These are phyloP conservation scores for Pichia kluyveri DNA, from an alignment of 805 yeast species.

Conservation along the genomic window DNA sequence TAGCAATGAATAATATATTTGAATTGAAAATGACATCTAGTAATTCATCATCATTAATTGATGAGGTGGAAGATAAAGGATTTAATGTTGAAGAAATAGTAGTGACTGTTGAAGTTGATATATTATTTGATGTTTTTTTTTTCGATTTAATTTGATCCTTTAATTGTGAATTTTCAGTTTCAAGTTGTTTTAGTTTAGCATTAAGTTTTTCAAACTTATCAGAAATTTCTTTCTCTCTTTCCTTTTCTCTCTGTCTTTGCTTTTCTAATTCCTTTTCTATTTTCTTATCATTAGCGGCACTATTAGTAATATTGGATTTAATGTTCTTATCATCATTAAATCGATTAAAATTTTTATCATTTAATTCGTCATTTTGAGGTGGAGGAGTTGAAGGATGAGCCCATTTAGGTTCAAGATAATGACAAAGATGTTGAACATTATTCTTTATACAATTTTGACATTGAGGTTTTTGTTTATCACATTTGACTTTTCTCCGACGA, in stretches of 20 bases:
- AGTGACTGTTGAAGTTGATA: too few species aligned
- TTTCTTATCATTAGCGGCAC: neutral
- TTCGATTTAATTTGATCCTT: slow-evolving; percentile 3
- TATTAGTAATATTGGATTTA: neutral
- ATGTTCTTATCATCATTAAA: neutral
- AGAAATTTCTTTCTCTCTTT: too few species aligned
- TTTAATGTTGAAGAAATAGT: too few species aligned
- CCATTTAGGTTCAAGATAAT: slow-evolving; percentile 53
- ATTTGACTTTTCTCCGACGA: slow-evolving; percentile 31
- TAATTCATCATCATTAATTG: slow-evolving; percentile 13
- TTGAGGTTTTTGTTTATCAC: slow-evolving; percentile 41
- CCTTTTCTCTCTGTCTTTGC: too few species aligned
- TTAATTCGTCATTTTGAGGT: neutral
- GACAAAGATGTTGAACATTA: slow-evolving; percentile 50
- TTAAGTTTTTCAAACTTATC: slow-evolving; percentile 17
- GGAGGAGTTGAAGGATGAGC: slow-evolving; percentile 28
- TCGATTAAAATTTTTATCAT: neutral
- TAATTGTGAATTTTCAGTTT: slow-evolving; percentile 19
- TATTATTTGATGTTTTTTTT: too few species aligned
- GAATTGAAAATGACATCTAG: slow-evolving; percentile 27
- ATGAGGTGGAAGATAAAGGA: too few species aligned
- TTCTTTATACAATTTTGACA: slow-evolving; percentile 49
- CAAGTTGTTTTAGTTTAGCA: slow-evolving; percentile 21
- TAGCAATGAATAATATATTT: slow-evolving; percentile 28
- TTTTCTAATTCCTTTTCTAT: neutral